Conservation (phyloP, 2,329 filamentous ascomycete genomes). For the Beauveria australis region DNA sequence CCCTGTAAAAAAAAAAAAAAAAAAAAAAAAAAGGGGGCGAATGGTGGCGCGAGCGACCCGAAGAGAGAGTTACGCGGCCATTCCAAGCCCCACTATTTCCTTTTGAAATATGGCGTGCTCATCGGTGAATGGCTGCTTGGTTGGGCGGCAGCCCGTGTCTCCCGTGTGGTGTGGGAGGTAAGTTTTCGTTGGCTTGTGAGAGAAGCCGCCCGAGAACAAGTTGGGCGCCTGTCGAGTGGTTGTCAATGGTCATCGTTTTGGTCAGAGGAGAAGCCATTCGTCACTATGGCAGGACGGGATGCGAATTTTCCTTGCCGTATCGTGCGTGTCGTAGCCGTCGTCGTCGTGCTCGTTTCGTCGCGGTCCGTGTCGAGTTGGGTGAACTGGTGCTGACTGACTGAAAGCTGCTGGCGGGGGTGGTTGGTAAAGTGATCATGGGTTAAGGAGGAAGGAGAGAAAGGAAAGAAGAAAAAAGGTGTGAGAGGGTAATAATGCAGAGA, state of each 20-base stretch:
- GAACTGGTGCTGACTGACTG: not conserved
- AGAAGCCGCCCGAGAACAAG: not conserved
- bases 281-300: not conserved
- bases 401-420: slow-evolving; percentile 3
- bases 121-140: not conserved
- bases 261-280: not conserved
- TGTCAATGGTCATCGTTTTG: not conserved
- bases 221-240: not conserved
- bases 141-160: not conserved
- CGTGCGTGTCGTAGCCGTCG: not conserved
- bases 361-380: not conserved
- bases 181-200: not conserved
- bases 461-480: slow-evolving; percentile 6
- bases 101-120: slow-evolving; percentile 3
- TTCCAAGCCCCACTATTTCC: slow-evolving; percentile 10
- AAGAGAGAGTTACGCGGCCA: slow-evolving; percentile 8
- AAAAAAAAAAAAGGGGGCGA: not conserved
- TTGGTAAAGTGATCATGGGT: slow-evolving; percentile 7
- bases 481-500: slow-evolving; percentile 6
- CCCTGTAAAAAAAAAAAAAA: not conserved
- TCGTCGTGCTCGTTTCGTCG: not conserved
- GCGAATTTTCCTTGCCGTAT: not conserved
- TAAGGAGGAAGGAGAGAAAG: not conserved
- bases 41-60: slow-evolving; percentile 2
- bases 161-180: not conserved